Evolutionary conservation across 148 eudicot species (phyloP).

Genomic region (Dianthus caryophyllus): DNA sequence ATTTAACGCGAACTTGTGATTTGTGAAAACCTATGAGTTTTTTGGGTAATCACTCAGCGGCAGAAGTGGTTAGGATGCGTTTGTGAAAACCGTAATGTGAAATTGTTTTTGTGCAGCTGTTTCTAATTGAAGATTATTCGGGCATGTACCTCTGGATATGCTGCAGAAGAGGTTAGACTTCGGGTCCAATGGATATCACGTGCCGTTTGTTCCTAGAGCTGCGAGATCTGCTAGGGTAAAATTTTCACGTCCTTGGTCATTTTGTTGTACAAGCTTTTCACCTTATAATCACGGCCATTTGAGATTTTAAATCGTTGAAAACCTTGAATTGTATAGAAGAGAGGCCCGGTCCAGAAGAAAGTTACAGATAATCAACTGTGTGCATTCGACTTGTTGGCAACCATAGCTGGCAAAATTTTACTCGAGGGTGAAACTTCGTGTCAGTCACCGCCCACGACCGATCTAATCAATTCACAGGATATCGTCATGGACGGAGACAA

Average conservation of each 20-base stretch:
- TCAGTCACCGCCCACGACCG: conserved; percentile 20
- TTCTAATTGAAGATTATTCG: conserved; percentile 26
- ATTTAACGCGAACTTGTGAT: background rate
- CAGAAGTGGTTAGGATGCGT: background rate
- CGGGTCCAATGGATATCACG: conserved; percentile 74
- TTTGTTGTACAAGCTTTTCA: conserved; percentile 5
- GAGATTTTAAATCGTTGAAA: background rate
- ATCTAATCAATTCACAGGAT: conserved; percentile 28
- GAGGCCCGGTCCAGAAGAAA: conserved; percentile 46
- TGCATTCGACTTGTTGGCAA: conserved; percentile 81
- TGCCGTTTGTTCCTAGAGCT: conserved; percentile 76
- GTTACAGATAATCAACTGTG: conserved; percentile 47
- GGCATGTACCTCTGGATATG: conserved; percentile 80
- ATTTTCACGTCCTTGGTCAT: conserved; percentile 4
- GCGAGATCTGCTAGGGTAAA: conserved; percentile 90
- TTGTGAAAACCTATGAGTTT: background rate
- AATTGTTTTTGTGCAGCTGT: conserved; percentile 8
- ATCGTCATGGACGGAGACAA: conserved; percentile 30
- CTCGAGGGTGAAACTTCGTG: conserved; percentile 51
- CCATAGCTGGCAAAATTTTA: conserved; percentile 77
- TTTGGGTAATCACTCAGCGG: background rate
- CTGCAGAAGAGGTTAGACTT: conserved; percentile 73
- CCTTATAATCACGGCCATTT: background rate
- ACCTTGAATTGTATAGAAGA: conserved; percentile 45
- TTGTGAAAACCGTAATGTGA: background rate